phyloP scores from a whole-genome alignment of 1,284 basidiomycete species.

The Malassezia pachydermatis region DNA sequence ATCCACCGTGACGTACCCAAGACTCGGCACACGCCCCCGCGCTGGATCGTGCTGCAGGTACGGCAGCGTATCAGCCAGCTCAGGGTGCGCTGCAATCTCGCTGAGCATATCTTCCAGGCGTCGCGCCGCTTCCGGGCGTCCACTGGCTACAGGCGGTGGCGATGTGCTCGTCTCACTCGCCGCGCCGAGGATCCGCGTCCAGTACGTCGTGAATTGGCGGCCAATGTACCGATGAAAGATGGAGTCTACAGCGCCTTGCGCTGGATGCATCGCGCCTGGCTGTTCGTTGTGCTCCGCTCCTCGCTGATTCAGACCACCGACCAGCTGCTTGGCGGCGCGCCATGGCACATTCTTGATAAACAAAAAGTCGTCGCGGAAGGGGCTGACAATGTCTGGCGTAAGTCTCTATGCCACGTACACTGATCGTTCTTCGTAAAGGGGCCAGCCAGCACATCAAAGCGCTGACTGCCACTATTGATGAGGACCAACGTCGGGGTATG shows the following conservation, averaged over 20 bases:
- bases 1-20: conserved; percentile 47
- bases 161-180: background rate
- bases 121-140: conserved; percentile 13
- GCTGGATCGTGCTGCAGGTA: background rate
- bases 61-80: background rate
- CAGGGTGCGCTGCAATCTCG: background rate
- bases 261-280: conserved; percentile 22
- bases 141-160: conserved; percentile 15
- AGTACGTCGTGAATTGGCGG: conserved; percentile 5
- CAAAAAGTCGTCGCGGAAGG: conserved; percentile 40
- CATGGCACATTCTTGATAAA: conserved; percentile 37
- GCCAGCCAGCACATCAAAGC: conserved; percentile 40
- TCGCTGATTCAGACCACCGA: conserved; percentile 24
- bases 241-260: conserved; percentile 21
- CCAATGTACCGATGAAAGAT: conserved; percentile 22
- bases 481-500: conserved; percentile 31
- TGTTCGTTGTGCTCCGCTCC: conserved; percentile 24
- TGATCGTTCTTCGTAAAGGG: conserved; percentile 43
- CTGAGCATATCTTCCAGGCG: conserved; percentile 9
- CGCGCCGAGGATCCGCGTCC: conserved; percentile 17
- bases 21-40: conserved; percentile 24
- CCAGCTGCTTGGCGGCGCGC: conserved; percentile 26
- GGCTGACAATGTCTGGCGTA: conserved; percentile 31
- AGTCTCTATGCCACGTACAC: conserved; percentile 6
- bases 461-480: conserved; percentile 42